A percentile compares a stretch with the other conserved stretches of the same genome.
Conservation (phyloP, 2,329 filamentous ascomycete genomes). For the Penicillium sumatraense region DNA sequence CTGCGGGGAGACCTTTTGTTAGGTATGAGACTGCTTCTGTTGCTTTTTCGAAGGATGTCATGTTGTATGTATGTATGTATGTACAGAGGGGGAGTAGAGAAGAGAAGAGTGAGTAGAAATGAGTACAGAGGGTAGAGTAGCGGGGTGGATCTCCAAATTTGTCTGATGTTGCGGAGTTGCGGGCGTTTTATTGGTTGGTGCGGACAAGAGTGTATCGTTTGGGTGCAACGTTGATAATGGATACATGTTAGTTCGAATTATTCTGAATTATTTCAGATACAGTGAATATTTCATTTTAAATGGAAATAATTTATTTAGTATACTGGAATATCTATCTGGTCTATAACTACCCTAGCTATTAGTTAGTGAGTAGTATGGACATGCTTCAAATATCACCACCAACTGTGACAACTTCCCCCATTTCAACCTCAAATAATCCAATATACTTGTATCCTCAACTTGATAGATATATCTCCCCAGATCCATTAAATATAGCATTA, state of each 20-base stretch:
- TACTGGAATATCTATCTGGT: no score
- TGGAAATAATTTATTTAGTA: no score
- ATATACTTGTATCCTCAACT: not conserved
- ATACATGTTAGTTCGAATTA: no score
- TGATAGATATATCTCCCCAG: not conserved
- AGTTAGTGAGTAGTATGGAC: no score
- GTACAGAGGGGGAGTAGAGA: not conserved
- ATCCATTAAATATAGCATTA: not conserved
- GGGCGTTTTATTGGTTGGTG: constrained; percentile 11
- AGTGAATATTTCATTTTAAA: no score
- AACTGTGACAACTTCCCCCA: not conserved
- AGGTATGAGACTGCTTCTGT: constrained; percentile 58
- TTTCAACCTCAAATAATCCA: no score
- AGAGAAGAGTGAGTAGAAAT: not conserved
- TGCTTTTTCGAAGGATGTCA: constrained; percentile 35
- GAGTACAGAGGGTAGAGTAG: no score
- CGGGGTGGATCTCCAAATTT: constrained; percentile 9
- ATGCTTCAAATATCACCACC: no score
- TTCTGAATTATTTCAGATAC: no score
- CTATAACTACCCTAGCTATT: no score
- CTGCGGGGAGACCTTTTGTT: constrained; percentile 52
- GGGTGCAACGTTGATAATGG: no score
- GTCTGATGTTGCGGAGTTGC: constrained; percentile 20
- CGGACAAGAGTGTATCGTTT: not conserved
- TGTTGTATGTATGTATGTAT: constrained; percentile 7